Conservation (phyloP, 768 basidiomycete species). For the Gymnopilus dilepis region DNA sequence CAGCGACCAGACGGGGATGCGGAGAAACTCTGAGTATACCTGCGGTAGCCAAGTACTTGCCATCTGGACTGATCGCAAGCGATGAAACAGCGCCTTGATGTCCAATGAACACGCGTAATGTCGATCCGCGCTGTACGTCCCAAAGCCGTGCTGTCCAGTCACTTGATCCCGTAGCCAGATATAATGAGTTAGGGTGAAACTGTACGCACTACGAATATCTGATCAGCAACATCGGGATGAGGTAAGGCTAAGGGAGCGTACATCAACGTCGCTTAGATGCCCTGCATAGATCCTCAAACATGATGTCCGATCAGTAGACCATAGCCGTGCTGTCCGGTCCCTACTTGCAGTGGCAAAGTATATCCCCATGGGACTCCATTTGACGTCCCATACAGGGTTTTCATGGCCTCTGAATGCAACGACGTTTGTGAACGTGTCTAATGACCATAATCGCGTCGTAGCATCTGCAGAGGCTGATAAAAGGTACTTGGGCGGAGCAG, state of each 20-base stretch:
- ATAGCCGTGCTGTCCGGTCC: constrained; percentile 92
- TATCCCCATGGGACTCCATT: constrained; percentile 98
- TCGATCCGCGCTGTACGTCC: constrained; percentile 96
- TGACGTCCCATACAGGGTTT: constrained; percentile 98
- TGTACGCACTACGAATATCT: constrained; percentile 71
- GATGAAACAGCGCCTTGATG: constrained; percentile 90
- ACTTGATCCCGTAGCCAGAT: constrained; percentile 95
- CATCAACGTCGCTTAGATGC: constrained; percentile 96
- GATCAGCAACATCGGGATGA: constrained; percentile 5
- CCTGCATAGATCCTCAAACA: constrained; percentile 93
- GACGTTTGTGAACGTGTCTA: constrained; percentile 93
- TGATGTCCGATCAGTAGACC: constrained; percentile 91
- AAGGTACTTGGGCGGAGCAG: constrained; percentile 83
- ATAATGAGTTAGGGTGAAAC: constrained; percentile 98
- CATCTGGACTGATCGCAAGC: constrained; percentile 91
- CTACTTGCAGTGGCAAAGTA: constrained; percentile 97
- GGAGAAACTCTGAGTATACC: constrained; percentile 45
- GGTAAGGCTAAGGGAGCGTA: constrained; percentile 47
- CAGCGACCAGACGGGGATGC: neutral
- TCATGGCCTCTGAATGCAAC: constrained; percentile 96
- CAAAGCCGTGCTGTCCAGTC: constrained; percentile 96
- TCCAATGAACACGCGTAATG: constrained; percentile 94
- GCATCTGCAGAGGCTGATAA: constrained; percentile 93
- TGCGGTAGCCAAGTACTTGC: constrained; percentile 90
- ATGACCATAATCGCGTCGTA: constrained; percentile 90